These are phyloP conservation scores for Microcos paniculata DNA, from an alignment of 345 rosid genomes.

Conservation along the genomic window DNA sequence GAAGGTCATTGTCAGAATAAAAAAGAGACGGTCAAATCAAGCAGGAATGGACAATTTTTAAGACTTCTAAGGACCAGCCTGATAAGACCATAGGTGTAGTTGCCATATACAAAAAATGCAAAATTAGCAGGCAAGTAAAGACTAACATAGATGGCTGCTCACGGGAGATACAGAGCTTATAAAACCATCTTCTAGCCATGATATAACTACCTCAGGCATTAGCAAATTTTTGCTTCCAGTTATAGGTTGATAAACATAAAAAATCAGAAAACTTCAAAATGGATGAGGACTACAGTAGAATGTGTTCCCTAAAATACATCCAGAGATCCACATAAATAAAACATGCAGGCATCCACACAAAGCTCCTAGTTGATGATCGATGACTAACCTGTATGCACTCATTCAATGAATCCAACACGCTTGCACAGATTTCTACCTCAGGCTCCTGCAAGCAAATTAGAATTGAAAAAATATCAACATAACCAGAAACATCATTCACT, in stretches of 20 bases:
- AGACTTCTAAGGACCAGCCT: neutral
- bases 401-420: conserved; percentile 63
- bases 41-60: neutral
- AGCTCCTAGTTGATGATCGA: conserved; percentile 1
- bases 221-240: neutral
- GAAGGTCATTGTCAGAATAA: neutral
- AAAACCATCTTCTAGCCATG: neutral
- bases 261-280: neutral
- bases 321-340: neutral
- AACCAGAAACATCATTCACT: neutral
- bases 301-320: neutral
- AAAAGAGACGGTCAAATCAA: neutral
- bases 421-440: conserved; percentile 68
- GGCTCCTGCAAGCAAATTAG: conserved; percentile 53
- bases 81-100: neutral
- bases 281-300: neutral
- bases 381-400: conserved; percentile 67
- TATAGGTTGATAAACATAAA: neutral
- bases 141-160: neutral
- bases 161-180: neutral
- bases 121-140: neutral
- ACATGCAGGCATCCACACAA: neutral
- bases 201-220: neutral
- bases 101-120: neutral
- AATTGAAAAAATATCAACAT: conserved; percentile 15